Conservation (phyloP, 2,329 filamentous ascomycete species). For the Fusarium beomiforme region DNA sequence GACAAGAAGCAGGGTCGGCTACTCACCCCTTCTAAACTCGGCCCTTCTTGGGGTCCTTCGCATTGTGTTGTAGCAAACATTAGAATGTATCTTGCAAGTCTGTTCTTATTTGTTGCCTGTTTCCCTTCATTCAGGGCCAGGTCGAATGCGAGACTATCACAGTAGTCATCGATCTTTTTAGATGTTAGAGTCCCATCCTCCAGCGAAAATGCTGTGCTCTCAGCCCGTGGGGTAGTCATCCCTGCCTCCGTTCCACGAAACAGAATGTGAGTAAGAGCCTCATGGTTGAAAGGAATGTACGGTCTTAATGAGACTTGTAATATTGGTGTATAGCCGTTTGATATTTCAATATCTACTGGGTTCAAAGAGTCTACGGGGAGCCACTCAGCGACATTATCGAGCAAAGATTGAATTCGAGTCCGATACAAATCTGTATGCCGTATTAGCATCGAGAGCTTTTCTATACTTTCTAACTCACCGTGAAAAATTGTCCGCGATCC, state of each 20-base stretch:
- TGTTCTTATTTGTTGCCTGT: not conserved
- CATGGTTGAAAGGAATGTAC: not conserved
- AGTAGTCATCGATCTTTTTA: not conserved
- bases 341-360: not conserved
- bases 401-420: not conserved
- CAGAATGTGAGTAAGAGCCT: not conserved
- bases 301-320: not conserved
- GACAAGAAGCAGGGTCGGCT: accelerated
- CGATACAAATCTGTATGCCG: not conserved
- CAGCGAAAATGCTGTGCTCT: not conserved
- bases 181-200: not conserved
- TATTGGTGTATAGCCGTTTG: not conserved
- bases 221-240: not conserved
- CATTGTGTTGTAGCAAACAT: not conserved
- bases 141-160: not conserved
- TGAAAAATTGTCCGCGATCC: not conserved
- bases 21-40: not conserved
- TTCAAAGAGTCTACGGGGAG: accelerated
- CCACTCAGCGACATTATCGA: not conserved
- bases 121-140: not conserved
- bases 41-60: accelerated
- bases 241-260: not conserved
- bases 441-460: not conserved
- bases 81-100: not conserved
- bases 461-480: not conserved